Evolutionary conservation across 208 protist genomes (phyloP).

Genomic region (Zelonia costaricensis): DNA sequence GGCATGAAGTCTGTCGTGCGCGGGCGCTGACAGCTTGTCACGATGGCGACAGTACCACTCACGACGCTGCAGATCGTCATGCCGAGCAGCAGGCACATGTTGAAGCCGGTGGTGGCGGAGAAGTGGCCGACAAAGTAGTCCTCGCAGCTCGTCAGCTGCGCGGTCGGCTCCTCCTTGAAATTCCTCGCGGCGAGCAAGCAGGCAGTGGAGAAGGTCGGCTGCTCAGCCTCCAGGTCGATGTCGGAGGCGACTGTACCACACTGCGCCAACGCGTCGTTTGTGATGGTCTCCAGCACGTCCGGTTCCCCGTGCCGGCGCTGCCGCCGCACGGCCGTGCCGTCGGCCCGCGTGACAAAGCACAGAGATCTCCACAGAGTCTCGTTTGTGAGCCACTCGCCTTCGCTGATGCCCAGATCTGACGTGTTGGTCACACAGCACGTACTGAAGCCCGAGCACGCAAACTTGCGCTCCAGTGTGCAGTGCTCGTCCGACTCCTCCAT

Average conservation of each 20-base stretch:
- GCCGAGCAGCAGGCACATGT: slow-evolving; percentile 13
- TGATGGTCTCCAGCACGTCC: slow-evolving; percentile 7
- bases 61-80: slow-evolving; percentile 29
- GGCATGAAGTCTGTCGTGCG: slow-evolving; percentile 12
- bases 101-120: slow-evolving; percentile 17
- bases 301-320: neutral
- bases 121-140: slow-evolving; percentile 29
- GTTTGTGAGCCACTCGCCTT: neutral
- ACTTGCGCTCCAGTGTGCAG: slow-evolving; percentile 24
- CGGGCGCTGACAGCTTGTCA: slow-evolving; percentile 7
- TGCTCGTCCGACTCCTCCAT: neutral
- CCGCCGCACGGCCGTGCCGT: slow-evolving; percentile 9
- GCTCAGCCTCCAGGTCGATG: neutral
- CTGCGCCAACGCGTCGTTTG: neutral
- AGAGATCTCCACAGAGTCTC: slow-evolving; percentile 13
- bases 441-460: slow-evolving; percentile 40
- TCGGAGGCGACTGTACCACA: slow-evolving; percentile 4
- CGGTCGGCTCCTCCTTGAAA: neutral
- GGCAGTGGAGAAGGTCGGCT: neutral
- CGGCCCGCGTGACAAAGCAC: slow-evolving; percentile 28
- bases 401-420: slow-evolving; percentile 1
- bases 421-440: slow-evolving; percentile 48
- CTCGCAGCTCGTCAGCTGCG: slow-evolving; percentile 5
- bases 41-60: slow-evolving; percentile 9
- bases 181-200: neutral